Conservation (phyloP, 495 filamentous ascomycete genomes). For the Astrocystis sublimbata region DNA sequence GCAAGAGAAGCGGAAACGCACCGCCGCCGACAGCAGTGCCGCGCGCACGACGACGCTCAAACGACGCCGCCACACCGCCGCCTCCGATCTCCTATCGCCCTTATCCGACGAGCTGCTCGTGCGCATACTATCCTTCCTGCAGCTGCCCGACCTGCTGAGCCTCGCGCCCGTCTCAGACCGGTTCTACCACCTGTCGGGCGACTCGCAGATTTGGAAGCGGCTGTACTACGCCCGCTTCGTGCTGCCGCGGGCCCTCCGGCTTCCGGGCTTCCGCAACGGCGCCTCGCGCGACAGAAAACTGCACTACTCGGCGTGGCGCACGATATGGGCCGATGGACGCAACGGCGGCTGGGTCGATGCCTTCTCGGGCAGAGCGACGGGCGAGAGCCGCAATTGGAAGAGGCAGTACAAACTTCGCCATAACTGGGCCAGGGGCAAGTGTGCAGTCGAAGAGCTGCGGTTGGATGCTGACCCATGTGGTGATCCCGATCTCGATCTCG, state of each 20-base stretch:
- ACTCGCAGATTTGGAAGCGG: conserved; percentile 89
- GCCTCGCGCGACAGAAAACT: conserved; percentile 42
- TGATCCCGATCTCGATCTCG: too few relatives aligned
- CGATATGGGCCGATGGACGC: conserved; percentile 78
- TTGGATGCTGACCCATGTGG: too few relatives aligned
- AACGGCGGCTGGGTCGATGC: conserved; percentile 46
- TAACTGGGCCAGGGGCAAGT: conserved; percentile 88
- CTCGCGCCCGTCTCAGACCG: conserved; percentile 80
- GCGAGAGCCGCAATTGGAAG: conserved; percentile 68
- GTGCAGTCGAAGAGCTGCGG: conserved; percentile 73
- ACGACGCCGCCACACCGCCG: conserved; percentile 25
- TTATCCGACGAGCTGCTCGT: conserved; percentile 89
- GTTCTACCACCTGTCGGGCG: conserved; percentile 71
- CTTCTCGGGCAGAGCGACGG: conserved; percentile 48
- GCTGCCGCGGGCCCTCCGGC: conserved; percentile 72
- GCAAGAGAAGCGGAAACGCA: conserved; percentile 30
- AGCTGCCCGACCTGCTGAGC: conserved; percentile 64
- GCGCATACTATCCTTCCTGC: conserved; percentile 76
- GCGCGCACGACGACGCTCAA: conserved; percentile 24
- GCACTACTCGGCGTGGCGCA: conserved; percentile 68
- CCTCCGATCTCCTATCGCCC: conserved; percentile 48
- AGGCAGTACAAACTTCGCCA: conserved; percentile 83
- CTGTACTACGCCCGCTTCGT: conserved; percentile 91
- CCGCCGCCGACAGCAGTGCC: conserved; percentile 17
- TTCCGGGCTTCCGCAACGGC: conserved; percentile 65